Base-by-base conservation (phyloP, 441 rosid genomes). In the Jatropha podagrica region DNA sequence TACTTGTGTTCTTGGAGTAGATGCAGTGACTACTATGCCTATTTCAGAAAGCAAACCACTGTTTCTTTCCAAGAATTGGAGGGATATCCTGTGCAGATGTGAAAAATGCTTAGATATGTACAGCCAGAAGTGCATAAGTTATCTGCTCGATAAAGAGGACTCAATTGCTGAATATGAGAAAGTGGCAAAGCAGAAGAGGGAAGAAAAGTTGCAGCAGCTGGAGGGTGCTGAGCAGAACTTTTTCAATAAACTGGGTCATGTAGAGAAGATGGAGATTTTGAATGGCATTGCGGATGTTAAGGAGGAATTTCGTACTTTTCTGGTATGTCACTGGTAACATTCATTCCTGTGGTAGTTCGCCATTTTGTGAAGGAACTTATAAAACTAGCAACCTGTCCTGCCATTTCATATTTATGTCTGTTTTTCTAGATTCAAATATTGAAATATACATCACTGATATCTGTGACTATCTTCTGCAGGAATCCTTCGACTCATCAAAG, bases 191-290 rank as follows among this genome's bases (percentile, higher is more conserved):
- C 90, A 86, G 86, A 96, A 83, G 83, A 91, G 99, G 83, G 92
- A 88, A 80, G 94, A 96, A 83, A 94, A 94, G 80, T 74, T 89
- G 88, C 94, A 88, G 89, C 81, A 91, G 82, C 93, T 85, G 75
- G 97, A 92, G 71, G 97, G 89, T 52, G 93, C 84, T 71, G 92
- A 90, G 81, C 73, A 82, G 78, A 88, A 72, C 70, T 85, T 91
- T 78, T 75, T 96, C 62, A 85, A 89, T 69, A 88, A 86, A 65
- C 92, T 63, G 49, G 95, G 92, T 76, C 99, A 94, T 80, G 81
- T 96, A 71, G 85, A 94, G 85, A 96, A 96, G 89, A 89, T 94
- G 82, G 98, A 96, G 86, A 83, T 96, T 73, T 82, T 92, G 81
- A 87, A 79, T 76, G 97, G 99, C 80, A 89, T 94, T 74, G 89